Conservation (phyloP, 2,329 filamentous ascomycete species). For the Delphinella strobiligena region DNA sequence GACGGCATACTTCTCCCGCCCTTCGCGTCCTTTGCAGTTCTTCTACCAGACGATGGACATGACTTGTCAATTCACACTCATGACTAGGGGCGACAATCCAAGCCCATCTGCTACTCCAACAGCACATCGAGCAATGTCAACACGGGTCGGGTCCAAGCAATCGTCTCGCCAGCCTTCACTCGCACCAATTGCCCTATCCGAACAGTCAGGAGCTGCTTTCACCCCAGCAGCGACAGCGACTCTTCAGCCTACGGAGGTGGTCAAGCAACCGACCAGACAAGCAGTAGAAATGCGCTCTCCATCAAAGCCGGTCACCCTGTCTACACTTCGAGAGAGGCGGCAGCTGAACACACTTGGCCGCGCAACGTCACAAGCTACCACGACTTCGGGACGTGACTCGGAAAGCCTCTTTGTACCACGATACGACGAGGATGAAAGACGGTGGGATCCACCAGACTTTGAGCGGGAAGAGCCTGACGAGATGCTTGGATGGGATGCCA, state of each 20-base stretch:
- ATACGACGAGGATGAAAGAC: slow-evolving; percentile 55
- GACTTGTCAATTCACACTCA: slow-evolving; percentile 65
- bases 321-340: slow-evolving; percentile 12
- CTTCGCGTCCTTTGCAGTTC: slow-evolving; percentile 60
- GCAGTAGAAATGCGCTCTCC: slow-evolving; percentile 9
- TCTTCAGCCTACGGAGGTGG: slow-evolving; percentile 8
- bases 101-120: slow-evolving; percentile 19
- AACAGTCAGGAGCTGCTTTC: no score
- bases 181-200: slow-evolving; percentile 1
- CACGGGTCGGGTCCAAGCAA: slow-evolving; percentile 19
- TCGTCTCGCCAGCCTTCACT: slow-evolving; percentile 17
- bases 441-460: slow-evolving; percentile 61
- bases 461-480: slow-evolving; percentile 53
- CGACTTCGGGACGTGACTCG: slow-evolving; percentile 46
- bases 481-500: slow-evolving; percentile 63
- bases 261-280: slow-evolving; percentile 4
- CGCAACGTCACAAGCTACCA: slow-evolving; percentile 24
- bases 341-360: slow-evolving; percentile 13
- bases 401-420: slow-evolving; percentile 60
- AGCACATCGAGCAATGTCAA: slow-evolving; percentile 18
- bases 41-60: slow-evolving; percentile 58
- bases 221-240: slow-evolving; percentile 6
- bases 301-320: slow-evolving; percentile 6
- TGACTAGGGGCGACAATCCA: slow-evolving; percentile 59
- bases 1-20: slow-evolving; percentile 57